Base-by-base conservation (phyloP, 495 filamentous ascomycete genomes). In the Penicillium pancosmium region DNA sequence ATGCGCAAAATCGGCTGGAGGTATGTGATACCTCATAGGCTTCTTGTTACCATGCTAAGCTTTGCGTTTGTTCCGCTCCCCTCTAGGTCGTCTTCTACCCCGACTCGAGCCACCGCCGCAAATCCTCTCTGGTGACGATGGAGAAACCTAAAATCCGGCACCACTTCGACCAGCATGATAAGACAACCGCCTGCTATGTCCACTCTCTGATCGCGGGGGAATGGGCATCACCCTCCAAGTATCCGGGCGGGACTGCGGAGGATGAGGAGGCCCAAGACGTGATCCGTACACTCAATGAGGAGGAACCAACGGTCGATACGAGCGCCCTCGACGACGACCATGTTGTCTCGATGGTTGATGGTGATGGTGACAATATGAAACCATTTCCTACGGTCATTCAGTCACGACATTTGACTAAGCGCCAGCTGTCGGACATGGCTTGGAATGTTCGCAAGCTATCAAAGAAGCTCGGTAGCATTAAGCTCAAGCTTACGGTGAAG, bases 351-450 rank as follows among this genome's bases (percentile, higher is more conserved):
- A 52, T 57, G 55, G 59, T 59, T 36, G 64, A 67, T 18, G 60
- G 65, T 48, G 70, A 72, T 31, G 61, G 53, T 23, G 58, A 55
- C 21, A 35, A 36, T 12, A 49, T 65, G 6, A 68, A 66, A n/a
- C 55, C 62, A 1, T 57, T 71, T 12, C 65, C 72, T 18, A 65
- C 66, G 7, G 67, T 76, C 33, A 69, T 78, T 25, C 78, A 86
- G 54, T 88, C 86, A 23, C 70, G 86, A 13, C 82, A 94, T 34
- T 79, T 98, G 61, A 97, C 92, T 2, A 98, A 98, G 74, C 89
- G 87, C 57, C 91, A 98, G 71, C 79, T 98, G 35, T 89, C 88
- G 2, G 94, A 98, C 60, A 96, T 98, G 94, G 92, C 92, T 0
- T 91, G 91, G 84, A 93, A 93, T 21, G 92, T 98, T 55, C 83